Base-by-base conservation (phyloP, 768 basidiomycete genomes). In the Lentinula edodes region DNA sequence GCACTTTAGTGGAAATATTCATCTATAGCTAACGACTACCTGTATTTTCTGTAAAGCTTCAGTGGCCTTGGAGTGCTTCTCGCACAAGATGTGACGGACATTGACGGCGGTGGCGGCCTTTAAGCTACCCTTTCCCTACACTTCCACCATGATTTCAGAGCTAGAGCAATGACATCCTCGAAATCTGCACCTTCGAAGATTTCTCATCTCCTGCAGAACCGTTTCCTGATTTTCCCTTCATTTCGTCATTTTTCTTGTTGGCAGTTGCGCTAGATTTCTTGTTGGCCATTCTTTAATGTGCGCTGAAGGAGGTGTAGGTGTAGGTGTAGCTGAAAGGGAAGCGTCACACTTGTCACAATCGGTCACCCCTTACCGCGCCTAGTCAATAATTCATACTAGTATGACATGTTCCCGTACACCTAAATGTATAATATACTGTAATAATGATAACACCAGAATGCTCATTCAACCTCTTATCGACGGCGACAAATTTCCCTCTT, bases 41-140 rank as follows among this genome's bases (percentile, higher is more conserved):
- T 92, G 83, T 55, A 93, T 84, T 72, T 90, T 91, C 72, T 85
- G 79, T 55, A 93, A 70, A 1, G 91, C 91, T 69, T 93, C 92
- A 46, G 79, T 79, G 2, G 87, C 90, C 67, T 83, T 91, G 7
- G 90, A 87, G 60, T 92, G 89, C 67, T 93, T 94, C 74, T 94
- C 92, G 72, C 92, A 94, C 20, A 94, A 76, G 46, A 94, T 91
- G 70, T 94, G 92, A 34, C 92, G 86, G 35, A 94, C 91, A 69
- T 93, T 93, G 42, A 94, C 76, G 34, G 92, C 85, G 6, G 85
- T 92, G 10, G 91, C 92, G 32, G 91, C 75, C 73, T 91, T 93
- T 72, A 93, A 70, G 1, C 76, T 78, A 28, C 83, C 81, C 15
- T 62, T 62, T 28, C 57, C 61, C 58, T 65, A 42, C 51, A 28